Evolutionary conservation across 2,329 filamentous ascomycete genomes (phyloP).

Genomic region (Periconia sp.): DNA sequence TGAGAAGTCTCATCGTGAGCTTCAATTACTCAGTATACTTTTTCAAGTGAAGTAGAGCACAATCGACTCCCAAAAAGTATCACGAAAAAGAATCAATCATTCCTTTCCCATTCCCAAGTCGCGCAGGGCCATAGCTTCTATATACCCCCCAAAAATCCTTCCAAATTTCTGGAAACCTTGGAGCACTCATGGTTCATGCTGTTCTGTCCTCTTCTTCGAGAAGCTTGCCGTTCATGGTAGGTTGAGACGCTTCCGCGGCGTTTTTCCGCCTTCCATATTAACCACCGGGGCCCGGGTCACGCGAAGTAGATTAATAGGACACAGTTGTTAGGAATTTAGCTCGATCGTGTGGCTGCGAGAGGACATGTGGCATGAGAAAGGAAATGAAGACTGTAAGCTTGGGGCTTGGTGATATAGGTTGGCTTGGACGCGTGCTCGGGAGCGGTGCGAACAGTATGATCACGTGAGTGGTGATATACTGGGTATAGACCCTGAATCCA

Average conservation of each 20-base stretch:
- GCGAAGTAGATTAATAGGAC: constrained; percentile 30
- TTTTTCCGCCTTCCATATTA: constrained; percentile 31
- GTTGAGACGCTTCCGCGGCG: constrained; percentile 15
- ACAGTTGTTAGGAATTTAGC: constrained; percentile 13
- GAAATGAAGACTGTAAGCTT: not conserved
- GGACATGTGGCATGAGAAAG: constrained; percentile 15
- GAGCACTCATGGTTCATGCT: constrained; percentile 2
- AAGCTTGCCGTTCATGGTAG: constrained; percentile 12
- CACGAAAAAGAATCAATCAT: too few species aligned
- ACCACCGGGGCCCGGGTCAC: constrained; percentile 15
- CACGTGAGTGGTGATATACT: not conserved
- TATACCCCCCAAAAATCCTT: not conserved
- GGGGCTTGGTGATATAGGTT: not conserved
- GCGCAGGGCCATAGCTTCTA: not conserved
- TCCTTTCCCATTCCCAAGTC: too few species aligned
- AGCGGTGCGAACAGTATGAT: too few species aligned
- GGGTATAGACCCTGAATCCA: not conserved
- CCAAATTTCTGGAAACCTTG: not conserved
- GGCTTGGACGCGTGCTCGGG: not conserved
- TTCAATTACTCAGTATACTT: not conserved
- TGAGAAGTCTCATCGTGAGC: constrained; percentile 29
- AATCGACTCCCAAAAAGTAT: too few species aligned
- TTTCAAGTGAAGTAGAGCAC: too few species aligned
- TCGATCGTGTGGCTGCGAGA: constrained; percentile 6
- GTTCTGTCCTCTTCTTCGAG: constrained; percentile 22